phyloP scores from a whole-genome alignment of 768 basidiomycete species.

The Gautieria morchelliformis region DNA sequence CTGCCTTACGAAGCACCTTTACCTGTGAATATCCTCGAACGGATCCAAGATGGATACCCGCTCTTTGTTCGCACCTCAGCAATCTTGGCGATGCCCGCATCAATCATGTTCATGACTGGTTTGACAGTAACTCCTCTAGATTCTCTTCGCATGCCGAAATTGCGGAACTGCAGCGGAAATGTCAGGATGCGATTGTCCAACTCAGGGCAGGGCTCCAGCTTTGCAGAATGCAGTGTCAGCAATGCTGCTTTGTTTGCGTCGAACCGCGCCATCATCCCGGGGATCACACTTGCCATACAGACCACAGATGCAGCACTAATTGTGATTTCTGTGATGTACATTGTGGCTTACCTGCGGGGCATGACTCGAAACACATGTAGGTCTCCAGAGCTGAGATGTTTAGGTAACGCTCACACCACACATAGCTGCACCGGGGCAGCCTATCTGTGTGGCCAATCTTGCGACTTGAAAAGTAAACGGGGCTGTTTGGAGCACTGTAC shows the following conservation, averaged over 20 bases:
- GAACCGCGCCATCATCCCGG: slow-evolving; percentile 35
- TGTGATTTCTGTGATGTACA: slow-evolving; percentile 36
- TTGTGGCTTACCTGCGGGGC: slow-evolving; percentile 48
- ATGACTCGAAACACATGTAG: slow-evolving; percentile 46
- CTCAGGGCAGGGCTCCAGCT: slow-evolving; percentile 36
- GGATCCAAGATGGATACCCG: slow-evolving; percentile 34
- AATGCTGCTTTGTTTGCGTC: slow-evolving; percentile 42
- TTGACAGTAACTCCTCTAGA: slow-evolving; percentile 36
- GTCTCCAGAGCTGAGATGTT: slow-evolving; percentile 10
- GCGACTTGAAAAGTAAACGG: slow-evolving; percentile 32
- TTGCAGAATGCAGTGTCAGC: slow-evolving; percentile 37
- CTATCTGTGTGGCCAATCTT: slow-evolving; percentile 47
- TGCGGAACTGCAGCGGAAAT: slow-evolving; percentile 32
- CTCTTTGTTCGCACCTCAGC: slow-evolving; percentile 30
- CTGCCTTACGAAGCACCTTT: neutral
- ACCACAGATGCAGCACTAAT: slow-evolving; percentile 33
- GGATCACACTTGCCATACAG: slow-evolving; percentile 42
- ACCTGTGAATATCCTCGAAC: slow-evolving; percentile 14
- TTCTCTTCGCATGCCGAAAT: slow-evolving; percentile 39
- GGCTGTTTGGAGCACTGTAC: slow-evolving; percentile 47
- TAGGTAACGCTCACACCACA: neutral
- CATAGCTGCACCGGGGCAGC: slow-evolving; percentile 39
- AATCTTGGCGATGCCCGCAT: slow-evolving; percentile 33
- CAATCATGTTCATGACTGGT: slow-evolving; percentile 41
- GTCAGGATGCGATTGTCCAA: slow-evolving; percentile 35